Conservation (phyloP, 176 grass and related monocot genomes). For the Elaeis guineensis region DNA sequence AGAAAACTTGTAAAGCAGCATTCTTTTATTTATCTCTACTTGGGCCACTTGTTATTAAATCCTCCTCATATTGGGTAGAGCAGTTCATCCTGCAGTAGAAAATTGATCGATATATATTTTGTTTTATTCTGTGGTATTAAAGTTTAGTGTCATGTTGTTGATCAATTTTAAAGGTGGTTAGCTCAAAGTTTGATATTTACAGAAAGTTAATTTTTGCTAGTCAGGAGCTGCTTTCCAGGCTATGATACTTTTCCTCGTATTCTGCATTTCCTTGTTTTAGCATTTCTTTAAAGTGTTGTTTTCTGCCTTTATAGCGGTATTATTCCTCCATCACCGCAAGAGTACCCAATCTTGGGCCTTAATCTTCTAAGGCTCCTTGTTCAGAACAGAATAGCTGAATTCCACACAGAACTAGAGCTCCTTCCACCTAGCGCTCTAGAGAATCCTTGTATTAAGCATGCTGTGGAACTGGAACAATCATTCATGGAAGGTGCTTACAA, state of each 20-base stretch:
- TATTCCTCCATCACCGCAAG: constrained; percentile 46
- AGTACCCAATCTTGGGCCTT: constrained; percentile 65
- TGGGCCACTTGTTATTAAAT: too few species aligned
- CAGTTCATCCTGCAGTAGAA: too few species aligned
- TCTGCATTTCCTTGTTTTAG: not conserved
- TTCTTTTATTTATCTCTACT: too few species aligned
- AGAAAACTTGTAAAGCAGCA: too few species aligned
- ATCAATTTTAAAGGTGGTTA: too few species aligned
- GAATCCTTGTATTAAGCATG: constrained; percentile 69
- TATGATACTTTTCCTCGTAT: not conserved
- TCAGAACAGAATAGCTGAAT: constrained; percentile 78
- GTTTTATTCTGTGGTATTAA: too few species aligned
- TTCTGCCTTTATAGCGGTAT: constrained; percentile 35
- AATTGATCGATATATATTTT: too few species aligned
- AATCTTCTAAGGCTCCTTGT: constrained; percentile 76
- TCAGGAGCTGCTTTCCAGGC: too few species aligned
- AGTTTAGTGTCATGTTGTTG: too few species aligned
- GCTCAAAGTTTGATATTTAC: too few species aligned
- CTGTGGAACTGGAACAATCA: constrained; percentile 51
- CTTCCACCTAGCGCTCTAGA: constrained; percentile 38
- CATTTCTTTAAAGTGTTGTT: not conserved
- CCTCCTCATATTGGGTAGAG: too few species aligned
- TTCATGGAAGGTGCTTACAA: constrained; percentile 83
- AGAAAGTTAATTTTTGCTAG: too few species aligned
- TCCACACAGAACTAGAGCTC: constrained; percentile 79